Percentiles rank a stretch among this genome's conserved stretches.
Conservation (phyloP, 2,329 filamentous ascomycete genomes). For the Epichloe coenophiala region DNA sequence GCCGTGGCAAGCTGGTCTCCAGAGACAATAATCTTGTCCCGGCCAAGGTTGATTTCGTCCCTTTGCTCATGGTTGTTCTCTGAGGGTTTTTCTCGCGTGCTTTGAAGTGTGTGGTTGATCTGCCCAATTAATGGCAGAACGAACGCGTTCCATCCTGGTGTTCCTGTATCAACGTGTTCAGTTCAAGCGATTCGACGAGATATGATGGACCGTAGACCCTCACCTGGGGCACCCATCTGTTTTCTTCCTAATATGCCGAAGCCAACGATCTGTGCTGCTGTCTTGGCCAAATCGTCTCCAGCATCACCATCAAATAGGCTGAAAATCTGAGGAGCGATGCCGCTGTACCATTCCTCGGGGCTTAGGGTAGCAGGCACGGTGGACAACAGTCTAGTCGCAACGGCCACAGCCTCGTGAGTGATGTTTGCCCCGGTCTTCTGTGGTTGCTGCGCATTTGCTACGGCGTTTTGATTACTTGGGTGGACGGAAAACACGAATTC, state of each 20-base stretch:
- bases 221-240: constrained; percentile 48
- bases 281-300: constrained; percentile 21
- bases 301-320: constrained; percentile 43
- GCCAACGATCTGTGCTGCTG: constrained; percentile 24
- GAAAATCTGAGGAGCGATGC: constrained; percentile 47
- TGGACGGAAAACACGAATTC: constrained; percentile 62
- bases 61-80: constrained; percentile 11
- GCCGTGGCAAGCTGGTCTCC: constrained; percentile 34
- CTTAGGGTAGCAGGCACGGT: constrained; percentile 41
- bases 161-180: constrained; percentile 20
- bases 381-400: constrained; percentile 48
- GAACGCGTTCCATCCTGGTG: constrained; percentile 49
- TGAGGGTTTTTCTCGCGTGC: background rate
- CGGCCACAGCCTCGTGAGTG: constrained; percentile 52
- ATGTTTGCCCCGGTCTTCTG: constrained; percentile 49
- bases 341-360: constrained; percentile 45
- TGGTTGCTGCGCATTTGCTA: constrained; percentile 26
- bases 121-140: constrained; percentile 41
- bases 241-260: constrained; percentile 54
- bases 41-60: constrained; percentile 31
- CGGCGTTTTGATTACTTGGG: constrained; percentile 32
- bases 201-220: background rate
- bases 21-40: constrained; percentile 29
- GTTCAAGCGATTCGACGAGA: background rate
- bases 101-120: constrained; percentile 31